phyloP scores from a whole-genome alignment of 73 alveolate species.

The Paramecium sexaurelia region DNA sequence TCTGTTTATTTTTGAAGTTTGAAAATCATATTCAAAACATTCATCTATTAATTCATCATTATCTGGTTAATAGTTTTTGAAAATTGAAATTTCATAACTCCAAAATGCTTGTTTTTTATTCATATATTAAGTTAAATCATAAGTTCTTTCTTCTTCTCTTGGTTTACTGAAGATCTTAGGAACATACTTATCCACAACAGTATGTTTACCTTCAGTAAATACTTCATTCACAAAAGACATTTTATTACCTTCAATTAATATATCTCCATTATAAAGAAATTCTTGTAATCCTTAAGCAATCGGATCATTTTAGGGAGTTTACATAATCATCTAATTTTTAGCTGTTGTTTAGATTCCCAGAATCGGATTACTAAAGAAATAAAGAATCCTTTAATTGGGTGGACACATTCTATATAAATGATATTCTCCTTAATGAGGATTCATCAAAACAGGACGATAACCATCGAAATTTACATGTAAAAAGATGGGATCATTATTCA shows the following conservation, averaged over 20 bases:
- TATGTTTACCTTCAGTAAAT: background rate
- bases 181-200: conserved; percentile 47
- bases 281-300: conserved; percentile 29
- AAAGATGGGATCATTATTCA: conserved; percentile 57
- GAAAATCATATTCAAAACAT: conserved; percentile 89
- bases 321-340: conserved; percentile 38
- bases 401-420: conserved; percentile 65
- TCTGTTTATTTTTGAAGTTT: conserved; percentile 66
- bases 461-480: conserved; percentile 61
- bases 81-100: conserved; percentile 74
- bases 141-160: conserved; percentile 61
- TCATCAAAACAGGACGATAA: conserved; percentile 59
- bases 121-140: conserved; percentile 44
- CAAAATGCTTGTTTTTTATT: conserved; percentile 20
- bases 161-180: conserved; percentile 53
- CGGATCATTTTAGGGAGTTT: background rate
- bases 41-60: conserved; percentile 72
- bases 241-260: conserved; percentile 45
- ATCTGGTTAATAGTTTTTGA: conserved; percentile 77
- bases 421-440: conserved; percentile 54
- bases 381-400: conserved; percentile 42
- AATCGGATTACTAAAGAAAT: conserved; percentile 62
- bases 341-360: conserved; percentile 35
- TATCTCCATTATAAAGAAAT: conserved; percentile 51
- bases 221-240: conserved; percentile 59